Conservation (phyloP, 768 basidiomycete species). For the Exidia glandulosa region DNA sequence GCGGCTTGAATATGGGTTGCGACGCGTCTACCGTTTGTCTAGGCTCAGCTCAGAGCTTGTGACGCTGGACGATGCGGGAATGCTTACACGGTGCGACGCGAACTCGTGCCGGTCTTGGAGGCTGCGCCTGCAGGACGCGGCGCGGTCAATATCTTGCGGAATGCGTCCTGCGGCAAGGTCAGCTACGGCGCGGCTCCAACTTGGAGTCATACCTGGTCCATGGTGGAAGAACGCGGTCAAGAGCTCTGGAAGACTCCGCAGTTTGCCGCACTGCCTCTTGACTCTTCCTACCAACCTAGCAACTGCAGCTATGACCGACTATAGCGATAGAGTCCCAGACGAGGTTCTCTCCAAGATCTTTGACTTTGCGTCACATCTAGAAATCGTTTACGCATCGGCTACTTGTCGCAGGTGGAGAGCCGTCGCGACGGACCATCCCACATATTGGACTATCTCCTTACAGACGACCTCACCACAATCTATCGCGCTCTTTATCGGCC, state of each 20-base stretch:
- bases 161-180: neutral
- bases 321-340: no score
- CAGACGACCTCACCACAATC: no score
- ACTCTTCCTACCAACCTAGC: no score
- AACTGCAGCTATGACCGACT: no score
- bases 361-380: no score
- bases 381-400: no score
- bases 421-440: no score
- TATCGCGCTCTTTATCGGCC: no score
- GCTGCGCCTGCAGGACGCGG: neutral
- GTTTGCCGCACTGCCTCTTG: no score
- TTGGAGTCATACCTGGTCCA: neutral
- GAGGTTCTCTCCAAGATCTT: no score
- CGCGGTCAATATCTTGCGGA: neutral
- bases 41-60: neutral
- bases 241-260: neutral
- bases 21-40: conserved; percentile 41
- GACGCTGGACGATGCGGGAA: neutral
- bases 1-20: conserved; percentile 67
- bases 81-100: neutral
- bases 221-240: neutral
- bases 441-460: no score
- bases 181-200: neutral
- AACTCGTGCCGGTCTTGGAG: neutral
- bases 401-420: no score